Conservation (phyloP, 352 stramenopile species). For the Globisporangium polare region DNA sequence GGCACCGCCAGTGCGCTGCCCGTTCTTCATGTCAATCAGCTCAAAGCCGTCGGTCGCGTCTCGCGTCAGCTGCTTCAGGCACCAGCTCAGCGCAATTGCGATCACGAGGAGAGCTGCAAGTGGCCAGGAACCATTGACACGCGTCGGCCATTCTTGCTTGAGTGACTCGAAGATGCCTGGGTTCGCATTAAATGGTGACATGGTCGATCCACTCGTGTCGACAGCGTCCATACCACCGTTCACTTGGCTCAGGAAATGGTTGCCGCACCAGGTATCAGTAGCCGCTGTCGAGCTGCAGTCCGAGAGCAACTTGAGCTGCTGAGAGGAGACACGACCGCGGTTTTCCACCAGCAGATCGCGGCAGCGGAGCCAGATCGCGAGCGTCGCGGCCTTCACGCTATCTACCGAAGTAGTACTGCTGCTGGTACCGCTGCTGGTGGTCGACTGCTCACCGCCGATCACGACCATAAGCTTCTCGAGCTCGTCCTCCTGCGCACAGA, state of each 20-base stretch:
- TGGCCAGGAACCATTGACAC: conserved; percentile 8
- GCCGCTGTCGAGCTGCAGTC: conserved; percentile 8
- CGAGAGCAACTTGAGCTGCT: conserved; percentile 12
- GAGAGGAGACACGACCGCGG: background rate
- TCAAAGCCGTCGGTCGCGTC: conserved; percentile 13
- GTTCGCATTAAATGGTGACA: conserved; percentile 12
- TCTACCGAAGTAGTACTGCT: background rate
- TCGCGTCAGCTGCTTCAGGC: background rate
- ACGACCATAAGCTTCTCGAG: conserved; percentile 9
- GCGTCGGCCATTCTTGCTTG: conserved; percentile 11
- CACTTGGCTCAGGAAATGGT: background rate
- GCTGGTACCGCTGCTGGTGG: background rate
- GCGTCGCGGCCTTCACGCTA: background rate
- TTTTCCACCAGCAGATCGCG: conserved; percentile 14
- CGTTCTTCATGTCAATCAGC: conserved; percentile 9
- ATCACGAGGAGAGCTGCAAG: conserved; percentile 1
- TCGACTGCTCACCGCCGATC: conserved; percentile 1
- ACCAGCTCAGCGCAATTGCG: conserved; percentile 6
- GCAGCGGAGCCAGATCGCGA: conserved; percentile 14
- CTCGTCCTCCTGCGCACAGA: conserved; percentile 12
- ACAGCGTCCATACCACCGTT: background rate
- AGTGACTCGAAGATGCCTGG: conserved; percentile 12
- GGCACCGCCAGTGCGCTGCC: background rate
- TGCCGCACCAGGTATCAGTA: conserved; percentile 18
- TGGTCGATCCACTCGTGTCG: background rate